A percentile compares a stretch with the other conserved stretches of the same genome.
Conservation (phyloP, 352 stramenopile genomes). For the Phytopythium ostracodes region DNA sequence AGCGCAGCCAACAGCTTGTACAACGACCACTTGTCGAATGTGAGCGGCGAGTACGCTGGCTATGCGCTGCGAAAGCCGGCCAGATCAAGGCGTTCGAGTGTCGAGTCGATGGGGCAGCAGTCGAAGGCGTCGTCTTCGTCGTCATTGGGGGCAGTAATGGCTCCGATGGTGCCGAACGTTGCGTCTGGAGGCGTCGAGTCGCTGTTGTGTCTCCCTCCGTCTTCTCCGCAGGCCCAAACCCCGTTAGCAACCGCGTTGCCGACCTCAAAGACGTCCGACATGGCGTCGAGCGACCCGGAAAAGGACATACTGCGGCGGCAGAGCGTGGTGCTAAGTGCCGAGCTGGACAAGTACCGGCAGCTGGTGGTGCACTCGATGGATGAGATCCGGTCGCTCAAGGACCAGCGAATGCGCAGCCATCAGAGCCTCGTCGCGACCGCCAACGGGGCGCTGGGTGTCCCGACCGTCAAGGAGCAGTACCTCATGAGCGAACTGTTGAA, state of each 20-base stretch:
- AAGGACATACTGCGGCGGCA: conserved; percentile 35
- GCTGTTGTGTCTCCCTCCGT: not conserved
- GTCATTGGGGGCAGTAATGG: not conserved
- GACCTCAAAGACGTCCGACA: not conserved
- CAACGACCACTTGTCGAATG: not conserved
- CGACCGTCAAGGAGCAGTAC: conserved; percentile 26
- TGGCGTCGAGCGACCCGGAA: conserved; percentile 8
- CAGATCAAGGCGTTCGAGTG: not conserved
- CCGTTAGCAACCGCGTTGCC: not conserved
- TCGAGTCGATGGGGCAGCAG: not conserved
- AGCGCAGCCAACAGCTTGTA: not conserved
- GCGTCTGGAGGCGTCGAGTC: not conserved
- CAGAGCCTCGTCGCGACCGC: conserved; percentile 15
- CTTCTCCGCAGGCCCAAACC: not conserved
- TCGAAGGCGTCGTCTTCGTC: conserved; percentile 1
- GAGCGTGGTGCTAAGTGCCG: conserved; percentile 26
- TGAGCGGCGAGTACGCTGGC: conserved; percentile 1
- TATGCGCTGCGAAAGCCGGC: conserved; percentile 6
- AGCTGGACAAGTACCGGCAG: conserved; percentile 37
- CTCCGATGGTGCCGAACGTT: not conserved
- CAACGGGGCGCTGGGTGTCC: conserved; percentile 11
- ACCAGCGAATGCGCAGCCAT: conserved; percentile 24
- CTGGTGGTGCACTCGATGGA: conserved; percentile 38
- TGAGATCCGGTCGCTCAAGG: conserved; percentile 29
- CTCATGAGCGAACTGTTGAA: conserved; percentile 28